Percentiles rank a stretch among this genome's conserved stretches.
These are phyloP conservation scores for Phytophthora pinifolia DNA, from an alignment of 352 stramenopile species.

Conservation along the genomic window DNA sequence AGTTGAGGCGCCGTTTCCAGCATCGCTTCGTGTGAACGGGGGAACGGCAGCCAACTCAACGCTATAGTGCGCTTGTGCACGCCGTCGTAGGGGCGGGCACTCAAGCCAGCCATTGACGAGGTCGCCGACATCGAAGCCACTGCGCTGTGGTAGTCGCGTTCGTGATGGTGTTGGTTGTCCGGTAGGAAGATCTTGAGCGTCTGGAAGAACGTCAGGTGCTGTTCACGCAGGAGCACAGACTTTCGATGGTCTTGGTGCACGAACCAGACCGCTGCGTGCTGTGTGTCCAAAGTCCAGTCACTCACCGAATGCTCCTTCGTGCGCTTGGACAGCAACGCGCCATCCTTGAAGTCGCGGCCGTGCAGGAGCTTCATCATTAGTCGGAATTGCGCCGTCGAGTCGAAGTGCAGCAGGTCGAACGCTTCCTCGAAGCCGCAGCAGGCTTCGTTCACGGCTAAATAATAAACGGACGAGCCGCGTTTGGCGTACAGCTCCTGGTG, in stretches of 20 bases:
- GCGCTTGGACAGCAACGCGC: constrained; percentile 42
- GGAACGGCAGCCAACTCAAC: constrained; percentile 60
- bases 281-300: constrained; percentile 40
- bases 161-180: constrained; percentile 22
- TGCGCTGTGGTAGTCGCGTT: constrained; percentile 19
- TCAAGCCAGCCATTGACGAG: constrained; percentile 28
- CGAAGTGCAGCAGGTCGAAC: constrained; percentile 54
- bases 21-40: constrained; percentile 30
- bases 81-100: constrained; percentile 37
- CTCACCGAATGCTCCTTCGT: constrained; percentile 34
- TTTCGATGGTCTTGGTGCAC: constrained; percentile 53
- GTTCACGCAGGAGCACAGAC: constrained; percentile 48
- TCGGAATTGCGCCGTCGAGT: constrained; percentile 54
- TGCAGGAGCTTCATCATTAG: constrained; percentile 66
- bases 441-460: constrained; percentile 63
- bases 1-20: constrained; percentile 30
- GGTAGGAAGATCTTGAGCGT: constrained; percentile 60
- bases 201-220: constrained; percentile 66
- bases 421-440: constrained; percentile 62
- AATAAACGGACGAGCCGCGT: constrained; percentile 40
- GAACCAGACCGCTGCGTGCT: constrained; percentile 69
- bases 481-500: constrained; percentile 62
- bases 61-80: constrained; percentile 63
- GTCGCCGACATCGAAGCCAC: constrained; percentile 17
- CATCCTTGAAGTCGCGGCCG: constrained; percentile 58